Evolutionary conservation across 192 early-diverging fungal species (phyloP), one percentile per base, ranked within the genome.

Genomic region (Umbelopsis sp.): DNA sequence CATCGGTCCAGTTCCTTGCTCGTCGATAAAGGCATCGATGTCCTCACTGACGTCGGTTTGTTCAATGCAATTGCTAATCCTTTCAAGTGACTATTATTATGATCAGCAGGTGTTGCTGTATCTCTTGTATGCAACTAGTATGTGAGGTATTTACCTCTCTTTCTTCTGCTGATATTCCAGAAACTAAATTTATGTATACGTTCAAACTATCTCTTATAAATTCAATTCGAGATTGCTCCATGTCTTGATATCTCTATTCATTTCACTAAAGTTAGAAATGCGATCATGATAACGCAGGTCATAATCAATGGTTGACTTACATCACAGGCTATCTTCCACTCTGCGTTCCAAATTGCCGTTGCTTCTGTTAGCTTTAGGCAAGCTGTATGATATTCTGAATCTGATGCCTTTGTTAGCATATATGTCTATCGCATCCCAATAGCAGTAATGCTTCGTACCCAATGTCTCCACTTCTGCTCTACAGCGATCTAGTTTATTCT

Each of bases 211-310:
- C 86, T 52, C 87, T 83, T 37, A 92, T 72, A 30, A 88, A 91
- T 30, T 91, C 90, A 8, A 94, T 78, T 37, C 91, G 78, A 67
- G 92, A 84, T 69, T 92, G 91, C 74, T 94, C 91, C 46, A 93
- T 71, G n/a, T 77, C 44, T 82, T 88, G 87, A 45, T 84, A 88
- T 79, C 73, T 82, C 86, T 87, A 41, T 2, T 23, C 6, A 23
- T 20, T 20, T 0, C 4, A n/a, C 20, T 10, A 41, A 48, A 45
- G 25, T 49, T 10, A 68, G 45, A 11, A 23, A 22, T 30, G 46
- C 25, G 23, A 65, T 48, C 4, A 4, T 10, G 2, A 47, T 0
- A 46, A n/a, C 25, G 30, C 46, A 41, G 16, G 15, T 21, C 3
- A 41, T 53, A 33, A 21, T 4, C 3, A n/a, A 16, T n/a, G 11